Percentiles rank a stretch among this genome's conserved stretches.
Evolutionary conservation across 164 flowering plant genomes (phyloP).

Genomic region (Saururus chinensis): DNA sequence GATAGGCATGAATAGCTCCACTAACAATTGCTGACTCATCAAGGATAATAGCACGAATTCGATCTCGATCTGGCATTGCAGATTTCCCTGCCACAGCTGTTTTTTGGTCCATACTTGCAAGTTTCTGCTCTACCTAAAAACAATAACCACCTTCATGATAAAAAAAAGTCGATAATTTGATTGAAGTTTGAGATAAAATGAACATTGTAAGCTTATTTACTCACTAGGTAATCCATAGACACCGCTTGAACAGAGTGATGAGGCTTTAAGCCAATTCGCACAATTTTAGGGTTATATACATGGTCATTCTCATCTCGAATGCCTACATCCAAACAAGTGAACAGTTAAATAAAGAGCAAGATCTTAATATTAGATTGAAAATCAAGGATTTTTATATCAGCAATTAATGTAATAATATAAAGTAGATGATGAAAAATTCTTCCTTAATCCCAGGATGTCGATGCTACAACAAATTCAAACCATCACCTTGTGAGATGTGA

Average conservation of each 20-base stretch:
- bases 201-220: slow-evolving; percentile 11
- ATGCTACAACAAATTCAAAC: too few relatives aligned
- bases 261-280: slow-evolving; percentile 89
- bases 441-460: too few relatives aligned
- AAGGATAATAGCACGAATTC: slow-evolving; percentile 65
- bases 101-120: slow-evolving; percentile 30
- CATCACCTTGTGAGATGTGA: too few relatives aligned
- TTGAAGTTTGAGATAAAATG: not conserved
- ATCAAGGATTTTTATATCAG: too few relatives aligned
- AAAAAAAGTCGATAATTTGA: not conserved
- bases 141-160: not conserved
- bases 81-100: slow-evolving; percentile 46
- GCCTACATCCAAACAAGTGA: slow-evolving; percentile 29
- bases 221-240: slow-evolving; percentile 85
- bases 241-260: slow-evolving; percentile 89
- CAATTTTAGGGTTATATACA: slow-evolving; percentile 86
- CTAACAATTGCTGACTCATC: slow-evolving; percentile 94
- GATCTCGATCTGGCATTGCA: slow-evolving; percentile 51
- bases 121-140: slow-evolving; percentile 75
- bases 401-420: too few relatives aligned
- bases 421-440: too few relatives aligned
- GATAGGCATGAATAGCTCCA: not conserved
- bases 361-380: not conserved
- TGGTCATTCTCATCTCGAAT: slow-evolving; percentile 83
- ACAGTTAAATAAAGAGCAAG: not conserved